These are phyloP conservation scores for Lasiodiplodia hormozganensis DNA, from an alignment of 2,329 filamentous ascomycete species.

Conservation along the genomic window DNA sequence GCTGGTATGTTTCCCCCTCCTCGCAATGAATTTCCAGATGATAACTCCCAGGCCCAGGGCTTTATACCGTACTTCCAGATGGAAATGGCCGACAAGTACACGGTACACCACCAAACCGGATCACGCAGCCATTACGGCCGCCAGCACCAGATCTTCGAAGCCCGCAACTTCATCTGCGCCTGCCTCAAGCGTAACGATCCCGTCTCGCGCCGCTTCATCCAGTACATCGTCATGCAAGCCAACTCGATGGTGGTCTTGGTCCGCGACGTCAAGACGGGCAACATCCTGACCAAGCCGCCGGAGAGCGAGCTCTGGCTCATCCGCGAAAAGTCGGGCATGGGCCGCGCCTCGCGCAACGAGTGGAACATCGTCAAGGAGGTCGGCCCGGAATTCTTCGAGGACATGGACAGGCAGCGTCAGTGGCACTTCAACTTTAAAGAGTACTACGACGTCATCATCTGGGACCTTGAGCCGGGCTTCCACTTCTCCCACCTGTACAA, in stretches of 20 bases:
- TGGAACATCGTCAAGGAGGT: conserved; percentile 47
- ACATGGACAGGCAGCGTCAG: conserved; percentile 45
- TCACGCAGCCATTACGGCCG: conserved; percentile 43
- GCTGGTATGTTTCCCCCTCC: conserved; percentile 40
- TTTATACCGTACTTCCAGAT: conserved; percentile 47
- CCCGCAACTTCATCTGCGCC: conserved; percentile 51
- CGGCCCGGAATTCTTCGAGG: conserved; percentile 48
- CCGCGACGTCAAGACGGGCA: conserved; percentile 51
- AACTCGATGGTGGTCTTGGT: conserved; percentile 48
- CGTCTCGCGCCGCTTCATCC: conserved; percentile 51
- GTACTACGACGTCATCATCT: conserved; percentile 53
- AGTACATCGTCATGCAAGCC: conserved; percentile 51
- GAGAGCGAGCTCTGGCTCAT: conserved; percentile 49
- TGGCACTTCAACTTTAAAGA: conserved; percentile 53
- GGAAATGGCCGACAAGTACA: conserved; percentile 43
- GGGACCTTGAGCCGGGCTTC: conserved; percentile 47
- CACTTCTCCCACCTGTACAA: conserved; percentile 41
- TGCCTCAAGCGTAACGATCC: conserved; percentile 53
- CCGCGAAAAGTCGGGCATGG: conserved; percentile 48
- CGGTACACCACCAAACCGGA: conserved; percentile 42
- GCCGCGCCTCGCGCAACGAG: conserved; percentile 48
- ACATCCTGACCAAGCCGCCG: conserved; percentile 46
- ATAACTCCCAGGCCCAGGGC: conserved; percentile 34
- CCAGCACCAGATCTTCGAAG: conserved; percentile 44
- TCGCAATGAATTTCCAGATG: background rate